Evolutionary conservation across 2,329 filamentous ascomycete species (phyloP).

Genomic region (Fusarium setosum): DNA sequence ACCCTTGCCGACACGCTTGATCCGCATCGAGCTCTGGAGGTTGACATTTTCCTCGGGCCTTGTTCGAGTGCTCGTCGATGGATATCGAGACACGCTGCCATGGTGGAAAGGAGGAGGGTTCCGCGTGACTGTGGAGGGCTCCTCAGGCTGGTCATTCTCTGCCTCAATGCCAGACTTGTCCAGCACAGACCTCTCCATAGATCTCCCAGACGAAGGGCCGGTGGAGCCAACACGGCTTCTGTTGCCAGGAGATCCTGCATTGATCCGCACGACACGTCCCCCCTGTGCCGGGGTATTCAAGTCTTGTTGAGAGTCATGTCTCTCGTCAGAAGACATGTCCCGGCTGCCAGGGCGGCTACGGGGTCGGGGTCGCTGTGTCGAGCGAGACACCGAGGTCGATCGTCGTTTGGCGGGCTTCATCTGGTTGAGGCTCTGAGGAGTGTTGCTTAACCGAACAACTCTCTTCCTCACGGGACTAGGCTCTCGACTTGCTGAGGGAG

Average conservation of each 20-base stretch:
- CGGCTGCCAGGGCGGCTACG: slow-evolving; percentile 54
- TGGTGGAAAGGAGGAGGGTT: slow-evolving; percentile 59
- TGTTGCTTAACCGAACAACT: slow-evolving; percentile 67
- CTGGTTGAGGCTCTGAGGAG: slow-evolving; percentile 57
- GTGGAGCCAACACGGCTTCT: slow-evolving; percentile 51
- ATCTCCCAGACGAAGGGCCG: slow-evolving; percentile 51
- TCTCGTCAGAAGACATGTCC: slow-evolving; percentile 56
- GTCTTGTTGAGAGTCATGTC: slow-evolving; percentile 49
- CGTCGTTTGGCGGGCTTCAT: slow-evolving; percentile 56
- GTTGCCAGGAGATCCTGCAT: slow-evolving; percentile 62
- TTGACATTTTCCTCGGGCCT: slow-evolving; percentile 72
- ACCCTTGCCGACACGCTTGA: slow-evolving; percentile 81
- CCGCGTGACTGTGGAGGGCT: slow-evolving; percentile 61
- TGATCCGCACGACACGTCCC: slow-evolving; percentile 66
- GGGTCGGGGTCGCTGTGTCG: slow-evolving; percentile 46
- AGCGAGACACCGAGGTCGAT: slow-evolving; percentile 62
- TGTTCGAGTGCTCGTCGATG: slow-evolving; percentile 61
- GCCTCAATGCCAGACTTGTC: slow-evolving; percentile 52
- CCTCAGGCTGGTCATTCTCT: slow-evolving; percentile 60
- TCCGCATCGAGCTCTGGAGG: slow-evolving; percentile 78
- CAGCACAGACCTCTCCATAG: slow-evolving; percentile 47
- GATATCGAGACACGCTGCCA: slow-evolving; percentile 65
- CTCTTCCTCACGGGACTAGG: slow-evolving; percentile 66
- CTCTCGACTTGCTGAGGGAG: slow-evolving; percentile 55
- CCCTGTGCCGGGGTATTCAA: slow-evolving; percentile 66